These are phyloP conservation scores for Lasiosphaeria miniovina DNA, from an alignment of 495 filamentous ascomycete species.

Conservation along the genomic window DNA sequence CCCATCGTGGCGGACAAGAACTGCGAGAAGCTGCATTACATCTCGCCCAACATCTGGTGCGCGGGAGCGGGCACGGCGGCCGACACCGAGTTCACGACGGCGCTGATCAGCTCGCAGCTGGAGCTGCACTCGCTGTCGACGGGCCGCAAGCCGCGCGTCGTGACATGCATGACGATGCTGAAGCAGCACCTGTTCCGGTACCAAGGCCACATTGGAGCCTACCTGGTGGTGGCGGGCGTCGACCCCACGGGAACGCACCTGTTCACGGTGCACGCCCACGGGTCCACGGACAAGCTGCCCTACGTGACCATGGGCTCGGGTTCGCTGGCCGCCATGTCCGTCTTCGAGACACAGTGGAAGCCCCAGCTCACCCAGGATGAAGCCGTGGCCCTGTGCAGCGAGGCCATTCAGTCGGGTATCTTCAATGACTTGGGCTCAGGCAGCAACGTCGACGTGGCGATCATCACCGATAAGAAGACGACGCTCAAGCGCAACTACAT, in stretches of 20 bases:
- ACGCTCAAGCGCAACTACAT: constrained; percentile 86
- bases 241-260: constrained; percentile 95
- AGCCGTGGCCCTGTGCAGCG: constrained; percentile 74
- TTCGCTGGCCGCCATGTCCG: constrained; percentile 92
- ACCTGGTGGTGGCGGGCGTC: constrained; percentile 95
- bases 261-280: constrained; percentile 98
- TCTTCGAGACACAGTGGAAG: constrained; percentile 98
- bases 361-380: constrained; percentile 70
- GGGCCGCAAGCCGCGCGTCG: constrained; percentile 92
- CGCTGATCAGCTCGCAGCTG: constrained; percentile 96
- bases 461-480: constrained; percentile 92
- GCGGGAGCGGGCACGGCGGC: constrained; percentile 97
- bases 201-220: constrained; percentile 97
- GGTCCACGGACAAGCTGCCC: constrained; percentile 96
- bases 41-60: constrained; percentile 98
- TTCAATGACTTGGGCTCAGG: constrained; percentile 98
- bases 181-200: constrained; percentile 99
- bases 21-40: constrained; percentile 99
- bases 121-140: constrained; percentile 95
- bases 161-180: constrained; percentile 99
- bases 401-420: constrained; percentile 96
- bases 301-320: constrained; percentile 99
- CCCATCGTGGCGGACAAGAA: constrained; percentile 99
- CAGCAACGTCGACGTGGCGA: constrained; percentile 93
- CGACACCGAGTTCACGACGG: constrained; percentile 98